Evolutionary conservation across 345 rosid species (phyloP).

Genomic region (Nasturtium officinale): DNA sequence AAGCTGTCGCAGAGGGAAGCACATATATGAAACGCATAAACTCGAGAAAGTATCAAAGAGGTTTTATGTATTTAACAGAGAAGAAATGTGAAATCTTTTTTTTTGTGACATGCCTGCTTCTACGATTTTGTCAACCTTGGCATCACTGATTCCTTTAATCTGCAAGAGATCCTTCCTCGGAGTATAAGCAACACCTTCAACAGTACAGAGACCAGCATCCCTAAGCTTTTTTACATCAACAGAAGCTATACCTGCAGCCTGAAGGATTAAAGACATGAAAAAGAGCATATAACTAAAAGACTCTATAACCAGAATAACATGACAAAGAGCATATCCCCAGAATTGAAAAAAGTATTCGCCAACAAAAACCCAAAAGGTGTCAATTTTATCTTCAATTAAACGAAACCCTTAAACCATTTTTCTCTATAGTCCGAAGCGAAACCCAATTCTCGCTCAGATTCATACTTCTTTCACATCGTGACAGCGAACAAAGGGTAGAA

Average conservation of each 20-base stretch:
- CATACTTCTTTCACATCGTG: not conserved
- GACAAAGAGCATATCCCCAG: not conserved
- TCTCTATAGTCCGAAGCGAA: constrained; percentile 16
- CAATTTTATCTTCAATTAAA: not conserved
- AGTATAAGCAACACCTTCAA: constrained; percentile 85
- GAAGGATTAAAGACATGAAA: constrained; percentile 29
- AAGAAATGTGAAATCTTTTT: not conserved
- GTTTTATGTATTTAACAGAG: not conserved
- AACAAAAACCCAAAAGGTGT: not conserved
- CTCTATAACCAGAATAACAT: not conserved
- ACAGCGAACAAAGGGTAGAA: constrained; percentile 4
- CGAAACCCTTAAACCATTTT: constrained; percentile 1
- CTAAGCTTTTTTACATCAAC: constrained; percentile 89
- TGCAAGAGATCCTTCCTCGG: constrained; percentile 97
- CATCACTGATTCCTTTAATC: constrained; percentile 95
- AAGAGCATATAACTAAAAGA: constrained; percentile 6
- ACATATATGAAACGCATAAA: constrained; percentile 5
- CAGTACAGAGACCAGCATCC: constrained; percentile 93
- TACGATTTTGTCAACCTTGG: constrained; percentile 89
- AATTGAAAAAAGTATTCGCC: not conserved
- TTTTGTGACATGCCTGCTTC: constrained; percentile 78
- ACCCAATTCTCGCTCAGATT: constrained; percentile 22
- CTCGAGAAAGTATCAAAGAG: constrained; percentile 15
- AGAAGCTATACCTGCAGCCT: constrained; percentile 90
- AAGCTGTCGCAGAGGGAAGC: constrained; percentile 56